These are phyloP conservation scores for Saccharomycopsis javanensis DNA, from an alignment of 805 yeast genomes.

Conservation along the genomic window DNA sequence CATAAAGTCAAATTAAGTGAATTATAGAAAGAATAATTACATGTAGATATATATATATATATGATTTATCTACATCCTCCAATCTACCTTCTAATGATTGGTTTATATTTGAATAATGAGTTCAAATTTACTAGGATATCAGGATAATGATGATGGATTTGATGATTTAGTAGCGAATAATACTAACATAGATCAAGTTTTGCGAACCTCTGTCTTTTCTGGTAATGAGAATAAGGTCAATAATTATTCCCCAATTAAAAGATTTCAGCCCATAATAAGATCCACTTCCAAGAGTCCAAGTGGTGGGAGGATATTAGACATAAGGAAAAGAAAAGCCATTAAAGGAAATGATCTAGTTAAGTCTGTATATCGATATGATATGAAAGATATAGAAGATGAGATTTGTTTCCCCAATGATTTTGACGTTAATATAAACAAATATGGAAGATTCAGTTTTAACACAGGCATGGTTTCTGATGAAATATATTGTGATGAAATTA, in stretches of 20 bases:
- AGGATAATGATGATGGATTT: not conserved
- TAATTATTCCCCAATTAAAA: not conserved
- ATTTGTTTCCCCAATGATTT: constrained; percentile 18
- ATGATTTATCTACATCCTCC: no score
- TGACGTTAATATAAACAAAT: not conserved
- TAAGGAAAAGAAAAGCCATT: not conserved
- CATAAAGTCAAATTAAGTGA: no score
- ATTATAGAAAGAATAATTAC: no score
- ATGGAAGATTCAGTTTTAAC: not conserved
- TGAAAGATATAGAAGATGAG: constrained; percentile 16
- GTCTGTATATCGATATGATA: not conserved
- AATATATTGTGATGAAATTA: not conserved
- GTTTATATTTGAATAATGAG: no score
- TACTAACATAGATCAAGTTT: constrained; percentile 12
- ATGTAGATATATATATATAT: no score
- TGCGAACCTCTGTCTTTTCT: constrained; percentile 14
- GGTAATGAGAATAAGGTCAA: not conserved
- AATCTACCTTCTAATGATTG: no score
- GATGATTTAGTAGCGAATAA: constrained; percentile 16
- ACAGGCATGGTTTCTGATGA: not conserved
- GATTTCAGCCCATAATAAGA: not conserved
- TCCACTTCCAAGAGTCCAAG: not conserved
- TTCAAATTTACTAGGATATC: not conserved
- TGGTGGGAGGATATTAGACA: not conserved
- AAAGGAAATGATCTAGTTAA: not conserved